Evolutionary conservation across 2,329 filamentous ascomycete genomes (phyloP).

Genomic region (Trichoderma gracile): DNA sequence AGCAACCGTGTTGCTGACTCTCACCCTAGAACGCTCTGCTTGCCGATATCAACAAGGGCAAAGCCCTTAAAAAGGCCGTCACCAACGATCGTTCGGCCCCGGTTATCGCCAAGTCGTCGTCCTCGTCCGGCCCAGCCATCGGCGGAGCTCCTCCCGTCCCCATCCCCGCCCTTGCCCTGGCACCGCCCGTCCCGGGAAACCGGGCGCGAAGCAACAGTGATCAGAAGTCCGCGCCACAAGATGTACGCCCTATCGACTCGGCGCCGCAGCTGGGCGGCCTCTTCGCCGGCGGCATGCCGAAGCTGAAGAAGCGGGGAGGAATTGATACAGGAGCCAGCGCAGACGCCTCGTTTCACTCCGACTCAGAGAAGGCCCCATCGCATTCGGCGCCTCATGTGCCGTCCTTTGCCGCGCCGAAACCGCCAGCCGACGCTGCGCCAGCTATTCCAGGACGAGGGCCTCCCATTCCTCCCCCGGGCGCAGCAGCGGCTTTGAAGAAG

Average conservation of each 20-base stretch:
- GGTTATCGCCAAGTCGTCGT: slow-evolving; percentile 47
- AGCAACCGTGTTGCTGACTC: slow-evolving; percentile 23
- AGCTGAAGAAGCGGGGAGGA: slow-evolving; percentile 83
- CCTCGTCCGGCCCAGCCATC: slow-evolving; percentile 58
- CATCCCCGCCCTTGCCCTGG: slow-evolving; percentile 61
- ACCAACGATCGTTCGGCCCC: slow-evolving; percentile 93
- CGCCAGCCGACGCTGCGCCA: slow-evolving; percentile 56
- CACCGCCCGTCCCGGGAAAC: slow-evolving; percentile 65
- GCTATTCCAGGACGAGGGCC: slow-evolving; percentile 51
- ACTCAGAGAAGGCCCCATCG: slow-evolving; percentile 56
- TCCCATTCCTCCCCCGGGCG: slow-evolving; percentile 47
- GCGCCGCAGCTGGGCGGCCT: slow-evolving; percentile 83
- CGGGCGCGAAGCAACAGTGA: slow-evolving; percentile 85
- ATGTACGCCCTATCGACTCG: slow-evolving; percentile 50
- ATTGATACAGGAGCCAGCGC: slow-evolving; percentile 63
- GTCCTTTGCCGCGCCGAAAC: slow-evolving; percentile 56
- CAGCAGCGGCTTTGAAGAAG: slow-evolving; percentile 57
- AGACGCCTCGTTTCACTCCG: slow-evolving; percentile 75
- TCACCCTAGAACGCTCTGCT: slow-evolving; percentile 75
- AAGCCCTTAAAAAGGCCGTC: slow-evolving; percentile 76
- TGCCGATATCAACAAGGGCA: slow-evolving; percentile 82
- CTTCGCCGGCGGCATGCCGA: slow-evolving; percentile 94
- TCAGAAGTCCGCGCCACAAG: slow-evolving; percentile 52
- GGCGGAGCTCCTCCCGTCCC: slow-evolving; percentile 81
- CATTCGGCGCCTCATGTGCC: slow-evolving; percentile 49